Evolutionary conservation across 257 asterid species (phyloP).

Genomic region (Gentiana dahurica): DNA sequence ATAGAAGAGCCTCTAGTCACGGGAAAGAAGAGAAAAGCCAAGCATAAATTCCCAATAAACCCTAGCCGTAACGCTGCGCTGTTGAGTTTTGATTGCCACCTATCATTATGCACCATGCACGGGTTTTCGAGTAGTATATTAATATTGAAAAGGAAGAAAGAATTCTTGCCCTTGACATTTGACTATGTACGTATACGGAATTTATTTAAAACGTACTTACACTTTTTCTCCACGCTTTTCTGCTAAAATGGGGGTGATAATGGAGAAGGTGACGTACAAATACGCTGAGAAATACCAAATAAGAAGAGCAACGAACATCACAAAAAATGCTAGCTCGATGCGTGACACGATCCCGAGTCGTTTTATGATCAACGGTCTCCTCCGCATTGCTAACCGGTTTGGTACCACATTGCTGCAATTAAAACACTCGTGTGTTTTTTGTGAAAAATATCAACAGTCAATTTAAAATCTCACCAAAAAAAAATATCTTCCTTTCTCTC

Average conservation of each 20-base stretch:
- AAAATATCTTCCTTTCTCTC: too few relatives aligned
- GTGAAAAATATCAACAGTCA: too few relatives aligned
- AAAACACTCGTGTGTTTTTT: not conserved
- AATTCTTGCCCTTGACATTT: too few relatives aligned
- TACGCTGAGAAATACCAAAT: conserved; percentile 47
- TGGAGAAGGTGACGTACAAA: conserved; percentile 22
- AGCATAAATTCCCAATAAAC: conserved; percentile 43
- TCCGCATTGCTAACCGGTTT: conserved; percentile 33
- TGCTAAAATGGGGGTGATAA: conserved; percentile 40
- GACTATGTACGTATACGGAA: too few relatives aligned
- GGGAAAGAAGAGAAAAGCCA: conserved; percentile 62
- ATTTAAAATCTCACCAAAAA: too few relatives aligned
- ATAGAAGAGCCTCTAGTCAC: conserved; percentile 79
- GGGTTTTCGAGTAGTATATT: too few relatives aligned
- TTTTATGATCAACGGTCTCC: conserved; percentile 51
- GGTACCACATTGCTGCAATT: conserved; percentile 22
- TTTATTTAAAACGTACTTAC: conserved; percentile 25
- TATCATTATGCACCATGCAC: conserved; percentile 6
- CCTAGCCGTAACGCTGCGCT: conserved; percentile 42
- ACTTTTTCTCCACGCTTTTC: conserved; percentile 25
- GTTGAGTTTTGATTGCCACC: conserved; percentile 65
- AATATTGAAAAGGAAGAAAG: too few relatives aligned
- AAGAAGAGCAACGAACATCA: conserved; percentile 72
- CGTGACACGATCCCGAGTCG: conserved; percentile 74
- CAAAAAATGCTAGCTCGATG: conserved; percentile 50